Base-by-base conservation (phyloP, 2,329 filamentous ascomycete species). In the Aulographum hederae region DNA sequence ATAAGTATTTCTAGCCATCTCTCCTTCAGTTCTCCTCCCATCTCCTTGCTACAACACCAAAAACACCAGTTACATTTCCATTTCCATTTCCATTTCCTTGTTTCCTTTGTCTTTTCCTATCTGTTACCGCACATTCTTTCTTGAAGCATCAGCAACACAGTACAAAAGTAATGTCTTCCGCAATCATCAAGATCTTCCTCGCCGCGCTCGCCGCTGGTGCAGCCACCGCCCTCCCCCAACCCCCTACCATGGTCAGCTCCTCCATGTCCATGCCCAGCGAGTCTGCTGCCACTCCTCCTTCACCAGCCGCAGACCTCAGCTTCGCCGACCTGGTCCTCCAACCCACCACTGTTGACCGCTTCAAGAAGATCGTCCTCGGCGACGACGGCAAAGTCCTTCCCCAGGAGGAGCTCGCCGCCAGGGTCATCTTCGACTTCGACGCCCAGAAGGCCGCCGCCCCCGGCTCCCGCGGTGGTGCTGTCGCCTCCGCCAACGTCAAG, bases 381-480 rank as follows among this genome's bases (percentile, higher is more conserved):
- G 21, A 32, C 26, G 48, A 48, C 30, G 32, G 43, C 25, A 36
- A 40, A 6, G 45, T 56, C 6, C 43, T 54, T 27, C 39, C 43
- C 4, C 43, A 38, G 10, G 45, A 50, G 3, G 44, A 41, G 4
- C 39, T 57, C 18, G 42, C 41, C 29, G 41, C 44, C 10, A 28
- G 43, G 45, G 68, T 77, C 54, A 78, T 73, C 47, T 84, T 81
- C 63, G 63, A 63, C 47, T 61, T 65, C 41, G 50, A 68, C 38
- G 45, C 51, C 37, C 57, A 57, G 13, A 36, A 38, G 12, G 53
- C 58, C 16, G 26, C 31, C 1, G 37, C 19, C 28, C 29, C 28
- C 18, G 31, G 32, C 27, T 30, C 32, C 39, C 21, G 35, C 18
- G 38, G 42, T 13, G 39, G 42, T 19, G 34, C 32, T 26, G 32